phyloP scores from a whole-genome alignment of 2,329 filamentous ascomycete species.

The Delphinella strobiligena region DNA sequence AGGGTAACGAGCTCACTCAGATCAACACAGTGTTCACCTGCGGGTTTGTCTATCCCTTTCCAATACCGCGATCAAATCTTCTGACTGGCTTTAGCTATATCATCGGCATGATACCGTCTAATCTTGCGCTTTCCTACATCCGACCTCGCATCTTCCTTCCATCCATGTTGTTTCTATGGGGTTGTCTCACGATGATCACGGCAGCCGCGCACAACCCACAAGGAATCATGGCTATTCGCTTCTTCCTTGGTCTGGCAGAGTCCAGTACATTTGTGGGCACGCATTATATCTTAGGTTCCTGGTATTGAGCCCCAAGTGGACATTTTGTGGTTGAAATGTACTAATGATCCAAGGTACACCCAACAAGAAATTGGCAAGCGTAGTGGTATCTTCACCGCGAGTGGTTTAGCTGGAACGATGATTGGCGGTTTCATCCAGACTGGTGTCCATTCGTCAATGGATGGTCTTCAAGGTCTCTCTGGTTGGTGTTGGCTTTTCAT shows the following conservation, averaged over 20 bases:
- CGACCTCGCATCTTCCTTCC: conserved; percentile 50
- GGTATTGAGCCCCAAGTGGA: conserved; percentile 8
- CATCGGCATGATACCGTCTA: conserved; percentile 37
- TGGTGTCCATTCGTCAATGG: conserved; percentile 20
- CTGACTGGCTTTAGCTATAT: conserved; percentile 37
- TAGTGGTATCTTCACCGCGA: conserved; percentile 41
- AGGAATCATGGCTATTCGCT: conserved; percentile 48
- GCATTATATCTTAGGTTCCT: conserved; percentile 10
- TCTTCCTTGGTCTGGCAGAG: conserved; percentile 36
- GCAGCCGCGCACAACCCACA: conserved; percentile 39
- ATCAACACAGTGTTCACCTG: conserved; percentile 20
- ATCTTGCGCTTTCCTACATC: conserved; percentile 34
- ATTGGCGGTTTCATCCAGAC: conserved; percentile 37
- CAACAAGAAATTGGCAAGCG: conserved; percentile 23
- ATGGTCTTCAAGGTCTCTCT: conserved; percentile 33
- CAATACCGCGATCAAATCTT: conserved; percentile 50
- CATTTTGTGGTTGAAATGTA: conserved; percentile 8
- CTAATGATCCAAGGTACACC: conserved; percentile 2
- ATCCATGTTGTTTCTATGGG: conserved; percentile 41
- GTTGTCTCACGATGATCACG: conserved; percentile 48
- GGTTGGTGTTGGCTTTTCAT: conserved; percentile 49
- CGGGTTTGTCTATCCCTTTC: conserved; percentile 36
- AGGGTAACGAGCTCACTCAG: conserved; percentile 37
- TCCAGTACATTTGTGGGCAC: conserved; percentile 28
- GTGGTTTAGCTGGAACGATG: conserved; percentile 39